Evolutionary conservation across 495 filamentous ascomycete genomes (phyloP), one percentile per base, ranked within the genome.

Genomic region (Podospora pseudocomata): DNA sequence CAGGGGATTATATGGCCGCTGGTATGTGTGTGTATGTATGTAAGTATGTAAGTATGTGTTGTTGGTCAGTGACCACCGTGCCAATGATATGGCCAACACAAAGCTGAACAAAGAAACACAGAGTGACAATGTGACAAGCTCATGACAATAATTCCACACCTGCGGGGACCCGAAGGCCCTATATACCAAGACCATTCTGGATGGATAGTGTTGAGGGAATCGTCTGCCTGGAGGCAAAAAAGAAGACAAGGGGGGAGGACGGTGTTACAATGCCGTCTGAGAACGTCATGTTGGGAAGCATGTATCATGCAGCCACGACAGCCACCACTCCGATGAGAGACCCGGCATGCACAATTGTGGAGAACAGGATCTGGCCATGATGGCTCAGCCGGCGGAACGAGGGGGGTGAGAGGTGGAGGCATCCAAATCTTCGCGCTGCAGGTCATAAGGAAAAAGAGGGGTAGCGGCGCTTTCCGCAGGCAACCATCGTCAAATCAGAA

Each of bases 171-270:
- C 4, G 20, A 26, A 26, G 53, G 0, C 53, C 60, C 64, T 70
- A 70, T 70, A 70, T 70, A 70, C 20, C 63, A 59, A 13, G 7
- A 32, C 59, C 68, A 67, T 66, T 30, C 11, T 18, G 20, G 0
- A 55, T 54, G 20, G 54, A 26, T 23, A 64, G n/a, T 39, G 30
- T n/a, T 26, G 30, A 59, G 32, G 49, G 61, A 16, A 63, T 68
- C 58, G 66, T 67, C 68, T 70, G 68, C 68, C 68, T 70, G 27
- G 65, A 58, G 63, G 28, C 63, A 65, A 65, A 65, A 59, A 57
- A 23, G 23, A n/a, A 5, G 18, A 63, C 11, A 61, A 30, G 20
- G 7, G 13, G 18, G 16, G 34, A 53, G 56, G 55, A 56, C 20
- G 19, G 57, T 63, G 61, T 63, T 19, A 63, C 59, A 27, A 30